phyloP scores from a whole-genome alignment of 495 filamentous ascomycete genomes.

The Neurospora sp. region DNA sequence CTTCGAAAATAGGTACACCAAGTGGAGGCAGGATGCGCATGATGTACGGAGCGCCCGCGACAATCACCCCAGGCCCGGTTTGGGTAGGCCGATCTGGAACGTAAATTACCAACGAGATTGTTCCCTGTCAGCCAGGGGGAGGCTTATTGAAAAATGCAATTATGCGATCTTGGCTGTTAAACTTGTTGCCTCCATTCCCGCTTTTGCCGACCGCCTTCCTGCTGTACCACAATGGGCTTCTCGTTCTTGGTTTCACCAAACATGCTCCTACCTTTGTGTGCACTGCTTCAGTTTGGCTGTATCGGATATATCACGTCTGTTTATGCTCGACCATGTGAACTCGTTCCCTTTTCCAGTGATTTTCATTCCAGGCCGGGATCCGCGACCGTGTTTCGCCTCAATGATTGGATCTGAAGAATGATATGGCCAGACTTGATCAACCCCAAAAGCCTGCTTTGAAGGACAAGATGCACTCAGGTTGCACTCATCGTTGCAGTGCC shows the following conservation, averaged over 20 bases:
- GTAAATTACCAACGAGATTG: constrained; percentile 5
- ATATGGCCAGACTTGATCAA: background rate
- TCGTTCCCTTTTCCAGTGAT: background rate
- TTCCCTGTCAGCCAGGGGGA: background rate
- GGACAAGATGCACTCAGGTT: background rate
- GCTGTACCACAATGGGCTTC: background rate
- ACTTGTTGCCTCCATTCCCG: background rate
- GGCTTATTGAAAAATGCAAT: background rate
- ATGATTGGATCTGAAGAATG: background rate
- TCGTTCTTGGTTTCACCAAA: background rate
- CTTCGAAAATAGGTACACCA: background rate
- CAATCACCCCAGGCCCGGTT: constrained; percentile 4
- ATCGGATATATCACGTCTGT: background rate
- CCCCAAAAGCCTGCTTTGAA: background rate
- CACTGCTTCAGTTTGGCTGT: background rate
- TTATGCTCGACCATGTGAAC: background rate
- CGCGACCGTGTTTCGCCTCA: background rate
- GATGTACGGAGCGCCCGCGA: constrained; percentile 15
- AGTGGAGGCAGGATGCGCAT: constrained; percentile 13
- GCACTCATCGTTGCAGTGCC: background rate
- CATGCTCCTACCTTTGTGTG: background rate
- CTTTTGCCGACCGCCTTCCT: background rate
- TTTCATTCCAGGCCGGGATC: background rate
- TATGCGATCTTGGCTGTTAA: background rate
- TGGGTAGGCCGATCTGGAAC: constrained; percentile 7